These are phyloP conservation scores for Penicillium tannophilum DNA, from an alignment of 495 filamentous ascomycete species.

Conservation along the genomic window DNA sequence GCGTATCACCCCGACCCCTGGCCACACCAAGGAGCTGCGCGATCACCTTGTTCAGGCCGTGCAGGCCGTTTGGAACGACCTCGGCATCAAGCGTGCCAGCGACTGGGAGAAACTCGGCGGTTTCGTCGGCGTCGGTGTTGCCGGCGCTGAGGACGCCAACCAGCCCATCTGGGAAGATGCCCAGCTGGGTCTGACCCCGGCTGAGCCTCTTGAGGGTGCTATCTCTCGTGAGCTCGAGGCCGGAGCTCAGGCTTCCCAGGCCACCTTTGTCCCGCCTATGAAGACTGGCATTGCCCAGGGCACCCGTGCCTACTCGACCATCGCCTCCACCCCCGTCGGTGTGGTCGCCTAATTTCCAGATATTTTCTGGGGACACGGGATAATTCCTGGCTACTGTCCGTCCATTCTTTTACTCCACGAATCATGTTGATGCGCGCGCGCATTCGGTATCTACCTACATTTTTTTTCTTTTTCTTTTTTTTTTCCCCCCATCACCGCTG, in stretches of 20 bases:
- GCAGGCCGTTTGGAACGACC: slow-evolving; percentile 80
- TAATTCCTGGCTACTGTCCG: slow-evolving; percentile 3
- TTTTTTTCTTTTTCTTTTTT: slow-evolving; percentile 13
- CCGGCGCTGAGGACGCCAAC: slow-evolving; percentile 56
- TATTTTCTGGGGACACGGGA: slow-evolving; percentile 1
- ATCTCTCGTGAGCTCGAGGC: slow-evolving; percentile 41
- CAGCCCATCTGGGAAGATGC: slow-evolving; percentile 83
- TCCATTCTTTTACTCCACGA: slow-evolving; percentile 10
- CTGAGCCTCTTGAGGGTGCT: slow-evolving; percentile 39
- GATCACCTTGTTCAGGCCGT: slow-evolving; percentile 84
- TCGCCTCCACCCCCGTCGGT: slow-evolving; percentile 33
- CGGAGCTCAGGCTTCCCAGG: slow-evolving; percentile 21
- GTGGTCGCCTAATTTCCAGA: slow-evolving; percentile 34
- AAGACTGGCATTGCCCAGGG: slow-evolving; percentile 34
- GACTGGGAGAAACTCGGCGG: slow-evolving; percentile 92
- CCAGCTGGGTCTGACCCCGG: slow-evolving; percentile 71
- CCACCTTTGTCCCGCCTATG: slow-evolving; percentile 21
- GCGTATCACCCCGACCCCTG: slow-evolving; percentile 92
- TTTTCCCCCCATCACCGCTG: background rate
- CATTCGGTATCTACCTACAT: slow-evolving; percentile 1
- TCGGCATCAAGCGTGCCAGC: slow-evolving; percentile 86
- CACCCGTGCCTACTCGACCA: slow-evolving; percentile 26
- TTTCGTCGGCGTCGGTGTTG: slow-evolving; percentile 87
- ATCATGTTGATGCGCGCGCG: slow-evolving; percentile 4
- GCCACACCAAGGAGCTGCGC: slow-evolving; percentile 79